A percentile compares a stretch with the other conserved stretches of the same genome.
These are phyloP conservation scores for Lentinula detonsa DNA, from an alignment of 768 basidiomycete species.

Conservation along the genomic window DNA sequence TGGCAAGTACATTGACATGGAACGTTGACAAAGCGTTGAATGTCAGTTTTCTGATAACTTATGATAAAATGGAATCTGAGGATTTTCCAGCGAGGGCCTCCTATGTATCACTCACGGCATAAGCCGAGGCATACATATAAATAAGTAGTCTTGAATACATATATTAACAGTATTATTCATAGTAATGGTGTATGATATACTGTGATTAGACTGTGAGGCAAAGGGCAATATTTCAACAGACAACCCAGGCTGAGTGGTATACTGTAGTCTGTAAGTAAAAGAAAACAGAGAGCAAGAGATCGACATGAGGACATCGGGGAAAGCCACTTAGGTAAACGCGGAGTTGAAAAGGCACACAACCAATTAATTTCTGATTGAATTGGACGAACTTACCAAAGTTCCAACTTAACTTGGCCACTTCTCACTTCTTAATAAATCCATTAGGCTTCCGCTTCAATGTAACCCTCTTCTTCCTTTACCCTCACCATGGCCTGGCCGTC, in stretches of 20 bases:
- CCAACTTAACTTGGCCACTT: background rate
- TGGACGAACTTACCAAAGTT: background rate
- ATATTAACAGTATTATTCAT: too few species aligned
- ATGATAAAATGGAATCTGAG: background rate
- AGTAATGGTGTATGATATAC: too few species aligned
- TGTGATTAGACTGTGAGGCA: too few species aligned
- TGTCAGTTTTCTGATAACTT: too few species aligned
- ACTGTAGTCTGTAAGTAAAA: too few species aligned
- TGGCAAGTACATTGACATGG: too few species aligned
- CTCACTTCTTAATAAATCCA: background rate
- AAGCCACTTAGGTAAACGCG: background rate
- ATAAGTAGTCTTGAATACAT: too few species aligned
- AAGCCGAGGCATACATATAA: background rate
- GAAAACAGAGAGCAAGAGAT: background rate
- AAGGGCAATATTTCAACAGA: too few species aligned
- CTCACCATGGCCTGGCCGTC: background rate
- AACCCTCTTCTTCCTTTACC: constrained; percentile 1
- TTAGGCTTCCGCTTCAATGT: background rate
- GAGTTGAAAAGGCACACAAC: background rate
- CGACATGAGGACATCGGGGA: too few species aligned
- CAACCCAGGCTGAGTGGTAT: background rate
- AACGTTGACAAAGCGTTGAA: too few species aligned
- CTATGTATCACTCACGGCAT: background rate
- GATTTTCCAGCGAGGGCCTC: too few species aligned
- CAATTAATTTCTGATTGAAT: background rate